Evolutionary conservation across 495 filamentous ascomycete genomes (phyloP).

Genomic region (Penicillium paradoxum): DNA sequence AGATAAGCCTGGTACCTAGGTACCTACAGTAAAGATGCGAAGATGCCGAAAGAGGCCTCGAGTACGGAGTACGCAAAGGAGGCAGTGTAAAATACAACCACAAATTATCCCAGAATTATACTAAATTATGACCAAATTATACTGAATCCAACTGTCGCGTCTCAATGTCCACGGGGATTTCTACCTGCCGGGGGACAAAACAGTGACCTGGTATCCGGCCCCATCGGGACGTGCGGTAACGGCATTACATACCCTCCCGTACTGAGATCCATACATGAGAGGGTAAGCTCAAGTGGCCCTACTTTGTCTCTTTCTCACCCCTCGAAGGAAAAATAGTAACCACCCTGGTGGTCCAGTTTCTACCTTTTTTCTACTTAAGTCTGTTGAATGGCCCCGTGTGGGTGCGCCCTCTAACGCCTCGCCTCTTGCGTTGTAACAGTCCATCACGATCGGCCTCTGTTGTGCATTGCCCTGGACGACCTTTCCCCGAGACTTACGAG

Average conservation of each 20-base stretch:
- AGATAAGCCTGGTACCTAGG: background rate
- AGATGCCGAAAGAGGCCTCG: no score
- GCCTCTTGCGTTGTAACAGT: background rate
- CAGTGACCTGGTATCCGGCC: background rate
- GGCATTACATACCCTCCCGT: background rate
- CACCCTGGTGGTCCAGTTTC: constrained; percentile 1
- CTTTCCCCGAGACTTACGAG: background rate
- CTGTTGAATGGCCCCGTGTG: constrained; percentile 6
- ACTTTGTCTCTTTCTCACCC: constrained; percentile 1
- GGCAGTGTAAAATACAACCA: background rate
- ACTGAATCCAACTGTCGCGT: constrained; percentile 3
- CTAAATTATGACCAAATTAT: background rate
- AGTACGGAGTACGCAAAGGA: background rate
- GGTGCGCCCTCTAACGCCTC: constrained; percentile 1
- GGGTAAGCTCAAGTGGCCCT: constrained; percentile 5
- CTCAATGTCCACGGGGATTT: background rate
- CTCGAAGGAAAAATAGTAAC: constrained; percentile 1
- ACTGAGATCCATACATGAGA: background rate
- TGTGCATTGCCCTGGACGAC: background rate
- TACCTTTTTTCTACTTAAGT: background rate
- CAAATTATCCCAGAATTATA: background rate
- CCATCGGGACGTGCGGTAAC: constrained; percentile 7
- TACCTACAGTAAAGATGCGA: no score
- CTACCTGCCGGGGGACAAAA: background rate
- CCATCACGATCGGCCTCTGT: constrained; percentile 2